Conservation (phyloP, 2,329 filamentous ascomycete species). For the Macroventuria anomochaeta region DNA sequence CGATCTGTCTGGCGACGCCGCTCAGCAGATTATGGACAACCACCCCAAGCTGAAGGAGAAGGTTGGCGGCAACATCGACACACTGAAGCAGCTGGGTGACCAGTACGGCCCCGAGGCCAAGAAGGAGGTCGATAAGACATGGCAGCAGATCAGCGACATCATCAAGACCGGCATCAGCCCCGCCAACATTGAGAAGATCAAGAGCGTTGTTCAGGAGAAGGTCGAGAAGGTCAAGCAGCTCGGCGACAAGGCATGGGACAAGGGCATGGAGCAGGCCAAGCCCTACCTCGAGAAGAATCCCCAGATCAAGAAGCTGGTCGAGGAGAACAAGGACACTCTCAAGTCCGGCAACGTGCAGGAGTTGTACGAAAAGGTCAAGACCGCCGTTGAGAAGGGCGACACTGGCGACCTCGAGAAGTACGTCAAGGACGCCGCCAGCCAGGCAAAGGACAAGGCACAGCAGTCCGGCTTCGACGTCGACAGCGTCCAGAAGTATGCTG, state of each 20-base stretch:
- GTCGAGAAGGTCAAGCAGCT: slow-evolving; percentile 69
- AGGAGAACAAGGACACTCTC: slow-evolving; percentile 71
- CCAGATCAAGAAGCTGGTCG: slow-evolving; percentile 74
- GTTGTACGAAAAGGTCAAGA: slow-evolving; percentile 67
- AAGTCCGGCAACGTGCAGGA: slow-evolving; percentile 71
- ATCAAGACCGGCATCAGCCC: slow-evolving; percentile 66
- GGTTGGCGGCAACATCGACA: slow-evolving; percentile 70
- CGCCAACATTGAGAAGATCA: slow-evolving; percentile 61
- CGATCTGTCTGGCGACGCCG: slow-evolving; percentile 67
- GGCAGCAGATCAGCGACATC: slow-evolving; percentile 69
- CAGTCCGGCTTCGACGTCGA: slow-evolving; percentile 56
- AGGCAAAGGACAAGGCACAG: slow-evolving; percentile 68
- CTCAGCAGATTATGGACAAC: slow-evolving; percentile 71
- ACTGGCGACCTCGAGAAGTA: slow-evolving; percentile 66
- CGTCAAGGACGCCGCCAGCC: slow-evolving; percentile 63
- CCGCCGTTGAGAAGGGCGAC: slow-evolving; percentile 67
- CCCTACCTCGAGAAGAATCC: slow-evolving; percentile 78
- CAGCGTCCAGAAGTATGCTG: slow-evolving; percentile 45
- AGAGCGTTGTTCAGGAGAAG: slow-evolving; percentile 73
- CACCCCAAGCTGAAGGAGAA: slow-evolving; percentile 77
- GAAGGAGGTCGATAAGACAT: slow-evolving; percentile 76
- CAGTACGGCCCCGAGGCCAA: slow-evolving; percentile 77
- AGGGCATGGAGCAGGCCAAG: slow-evolving; percentile 73
- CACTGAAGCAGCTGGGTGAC: slow-evolving; percentile 73
- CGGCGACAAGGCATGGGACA: slow-evolving; percentile 74